Evolutionary conservation across 257 asterid species (phyloP), one percentile per base, ranked within the genome.

Genomic region (Salvia hispanica): DNA sequence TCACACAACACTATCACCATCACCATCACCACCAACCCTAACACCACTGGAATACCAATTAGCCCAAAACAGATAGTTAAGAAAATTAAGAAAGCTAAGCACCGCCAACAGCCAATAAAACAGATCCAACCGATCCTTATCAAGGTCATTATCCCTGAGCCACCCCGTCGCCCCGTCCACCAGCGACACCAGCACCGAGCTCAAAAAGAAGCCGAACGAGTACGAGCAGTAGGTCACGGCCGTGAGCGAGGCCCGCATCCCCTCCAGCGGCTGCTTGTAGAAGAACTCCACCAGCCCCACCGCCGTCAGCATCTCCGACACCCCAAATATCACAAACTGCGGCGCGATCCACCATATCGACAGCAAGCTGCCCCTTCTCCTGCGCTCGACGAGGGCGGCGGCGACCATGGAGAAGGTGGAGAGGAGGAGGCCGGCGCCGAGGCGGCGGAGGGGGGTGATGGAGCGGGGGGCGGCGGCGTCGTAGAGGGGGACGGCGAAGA

Each of bases 211-310:
- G 0, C 98, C 98, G 37, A 90, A 90, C 0, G 98, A 86, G 66
- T 88, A 93, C 0, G 98, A 93, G 67, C 97, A 93, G 45, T 90
- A 93, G 13, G 98, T 88, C 0, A 88, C 70, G 28, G 98, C 95
- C 10, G 95, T 93, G 21, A 85, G 43, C 72, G 84, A 90, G 0
- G 97, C 71, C 64, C 80, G 84, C 95, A 86, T 90, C 70, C 97
- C 97, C 44, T 72, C 79, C 54, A 81, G n/a, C 0, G 77, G 9
- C 53, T 93, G 97, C 70, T 82, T 88, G 85, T 93, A 93, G 74
- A 90, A 93, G 86, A 93, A 90, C 72, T 93, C 98, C 25, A 90
- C 62, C 0, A 93, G 75, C 4, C 98, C 97, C n/a, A 93, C 98
- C 2, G 97, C 97, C 0, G 98, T 90, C 13, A 93, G 78, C 98